A percentile compares a stretch with the other conserved stretches of the same genome.
Conservation (phyloP, 2,329 filamentous ascomycete species). For the Stachybotrys elegans region DNA sequence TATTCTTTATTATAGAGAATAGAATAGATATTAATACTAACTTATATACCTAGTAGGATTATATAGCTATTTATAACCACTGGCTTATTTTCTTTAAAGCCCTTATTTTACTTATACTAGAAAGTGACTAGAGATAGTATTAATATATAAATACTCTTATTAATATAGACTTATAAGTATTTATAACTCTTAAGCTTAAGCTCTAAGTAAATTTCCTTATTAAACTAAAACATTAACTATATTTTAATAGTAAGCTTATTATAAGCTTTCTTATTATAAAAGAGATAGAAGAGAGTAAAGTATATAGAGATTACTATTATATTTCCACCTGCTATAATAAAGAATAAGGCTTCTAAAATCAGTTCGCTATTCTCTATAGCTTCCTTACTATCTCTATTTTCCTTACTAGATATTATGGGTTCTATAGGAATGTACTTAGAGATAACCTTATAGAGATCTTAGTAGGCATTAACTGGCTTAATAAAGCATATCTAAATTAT, state of each 20-base stretch:
- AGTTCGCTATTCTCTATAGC: too few species aligned
- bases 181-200: neutral
- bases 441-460: conserved; percentile 3
- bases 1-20: neutral
- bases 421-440: neutral
- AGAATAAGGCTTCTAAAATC: conserved; percentile 5
- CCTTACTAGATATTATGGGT: neutral
- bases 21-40: neutral
- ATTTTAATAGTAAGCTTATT: neutral
- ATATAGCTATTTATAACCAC: neutral
- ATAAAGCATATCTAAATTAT: conserved; percentile 2
- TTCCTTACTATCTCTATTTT: too few species aligned
- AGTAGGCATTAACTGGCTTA: neutral
- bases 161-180: conserved; percentile 1
- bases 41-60: neutral
- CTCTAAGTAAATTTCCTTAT: conserved; percentile 5
- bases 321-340: conserved; percentile 4
- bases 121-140: neutral
- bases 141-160: conserved; percentile 1
- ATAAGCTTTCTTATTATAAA: neutral
- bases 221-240: neutral
- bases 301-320: neutral
- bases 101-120: neutral
- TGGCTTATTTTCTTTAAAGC: neutral
- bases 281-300: conserved; percentile 3